phyloP scores from a whole-genome alignment of 2,329 filamentous ascomycete species.

The Davidsoniella virescens region DNA sequence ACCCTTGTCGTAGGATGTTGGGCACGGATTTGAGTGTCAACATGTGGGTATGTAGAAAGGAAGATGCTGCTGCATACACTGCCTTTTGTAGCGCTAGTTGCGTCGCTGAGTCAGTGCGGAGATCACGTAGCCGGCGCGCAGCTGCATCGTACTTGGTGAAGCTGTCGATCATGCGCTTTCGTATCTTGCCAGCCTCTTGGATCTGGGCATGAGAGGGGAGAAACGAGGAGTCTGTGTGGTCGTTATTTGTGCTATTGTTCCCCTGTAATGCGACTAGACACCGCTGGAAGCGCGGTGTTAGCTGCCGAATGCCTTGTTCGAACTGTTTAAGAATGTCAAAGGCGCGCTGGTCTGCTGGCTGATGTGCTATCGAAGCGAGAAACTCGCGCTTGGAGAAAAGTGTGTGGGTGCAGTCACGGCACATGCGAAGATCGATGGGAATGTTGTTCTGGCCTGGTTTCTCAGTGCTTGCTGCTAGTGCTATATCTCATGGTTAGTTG shows the following conservation, averaged over 20 bases:
- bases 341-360: slow-evolving; percentile 58
- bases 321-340: slow-evolving; percentile 79
- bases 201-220: slow-evolving; percentile 46
- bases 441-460: slow-evolving; percentile 33
- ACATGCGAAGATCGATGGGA: slow-evolving; percentile 75
- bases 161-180: slow-evolving; percentile 76
- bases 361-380: slow-evolving; percentile 46
- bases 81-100: slow-evolving; percentile 65
- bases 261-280: slow-evolving; percentile 46
- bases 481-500: slow-evolving; percentile 13
- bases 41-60: slow-evolving; percentile 81
- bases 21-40: slow-evolving; percentile 66
- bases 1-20: slow-evolving; percentile 36
- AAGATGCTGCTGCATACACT: slow-evolving; percentile 66
- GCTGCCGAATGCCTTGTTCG: slow-evolving; percentile 65
- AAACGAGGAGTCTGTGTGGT: background rate
- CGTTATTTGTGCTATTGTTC: slow-evolving; percentile 21
- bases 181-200: slow-evolving; percentile 71
- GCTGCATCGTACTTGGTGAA: slow-evolving; percentile 78
- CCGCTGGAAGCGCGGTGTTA: slow-evolving; percentile 73
- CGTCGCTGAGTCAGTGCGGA: slow-evolving; percentile 54
- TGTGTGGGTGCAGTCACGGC: slow-evolving; percentile 61
- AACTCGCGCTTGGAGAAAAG: slow-evolving; percentile 60
- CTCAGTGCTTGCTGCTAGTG: slow-evolving; percentile 22
- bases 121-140: slow-evolving; percentile 63